Percentiles rank a stretch among this genome's conserved stretches.
Evolutionary conservation across 2,329 filamentous ascomycete species (phyloP).

Genomic region (Ustulina deusta): DNA sequence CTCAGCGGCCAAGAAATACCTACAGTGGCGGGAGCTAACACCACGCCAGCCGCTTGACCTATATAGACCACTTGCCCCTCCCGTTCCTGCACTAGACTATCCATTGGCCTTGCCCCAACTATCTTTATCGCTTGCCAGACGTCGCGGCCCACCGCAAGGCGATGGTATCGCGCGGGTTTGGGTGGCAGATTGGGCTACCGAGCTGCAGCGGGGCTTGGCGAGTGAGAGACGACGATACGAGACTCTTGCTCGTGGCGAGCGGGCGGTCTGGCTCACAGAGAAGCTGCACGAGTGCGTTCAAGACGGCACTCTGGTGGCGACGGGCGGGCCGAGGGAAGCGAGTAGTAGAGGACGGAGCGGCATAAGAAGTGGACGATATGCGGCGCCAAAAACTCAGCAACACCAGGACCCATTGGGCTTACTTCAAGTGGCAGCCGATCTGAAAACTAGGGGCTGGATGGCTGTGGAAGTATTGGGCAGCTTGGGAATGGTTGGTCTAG

Average conservation of each 20-base stretch:
- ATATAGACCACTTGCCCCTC: slow-evolving; percentile 52
- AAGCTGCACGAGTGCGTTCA: slow-evolving; percentile 74
- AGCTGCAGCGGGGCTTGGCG: slow-evolving; percentile 80
- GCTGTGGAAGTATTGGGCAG: slow-evolving; percentile 80
- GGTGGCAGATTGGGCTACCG: slow-evolving; percentile 83
- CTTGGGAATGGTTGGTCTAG: slow-evolving; percentile 77
- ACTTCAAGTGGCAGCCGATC: slow-evolving; percentile 73
- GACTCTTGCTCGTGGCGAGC: slow-evolving; percentile 69
- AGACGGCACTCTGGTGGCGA: slow-evolving; percentile 71
- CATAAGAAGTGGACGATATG: slow-evolving; percentile 30
- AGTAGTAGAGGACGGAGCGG: slow-evolving; percentile 45
- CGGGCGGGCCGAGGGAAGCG: slow-evolving; percentile 54
- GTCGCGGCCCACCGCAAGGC: slow-evolving; percentile 56
- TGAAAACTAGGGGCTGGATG: slow-evolving; percentile 74
- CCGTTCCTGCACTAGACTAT: slow-evolving; percentile 32
- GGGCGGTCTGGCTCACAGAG: slow-evolving; percentile 77
- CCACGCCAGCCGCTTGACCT: slow-evolving; percentile 50
- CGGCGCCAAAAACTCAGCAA: slow-evolving; percentile 41
- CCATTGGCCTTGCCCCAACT: slow-evolving; percentile 28
- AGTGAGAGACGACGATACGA: slow-evolving; percentile 79
- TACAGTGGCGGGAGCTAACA: slow-evolving; percentile 71
- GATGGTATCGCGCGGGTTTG: slow-evolving; percentile 63
- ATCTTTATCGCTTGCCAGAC: slow-evolving; percentile 69
- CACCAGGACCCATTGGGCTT: slow-evolving; percentile 84
- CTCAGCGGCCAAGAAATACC: slow-evolving; percentile 82